phyloP scores from a whole-genome alignment of 1,284 basidiomycete species.

The Rhizoctonia solani region DNA sequence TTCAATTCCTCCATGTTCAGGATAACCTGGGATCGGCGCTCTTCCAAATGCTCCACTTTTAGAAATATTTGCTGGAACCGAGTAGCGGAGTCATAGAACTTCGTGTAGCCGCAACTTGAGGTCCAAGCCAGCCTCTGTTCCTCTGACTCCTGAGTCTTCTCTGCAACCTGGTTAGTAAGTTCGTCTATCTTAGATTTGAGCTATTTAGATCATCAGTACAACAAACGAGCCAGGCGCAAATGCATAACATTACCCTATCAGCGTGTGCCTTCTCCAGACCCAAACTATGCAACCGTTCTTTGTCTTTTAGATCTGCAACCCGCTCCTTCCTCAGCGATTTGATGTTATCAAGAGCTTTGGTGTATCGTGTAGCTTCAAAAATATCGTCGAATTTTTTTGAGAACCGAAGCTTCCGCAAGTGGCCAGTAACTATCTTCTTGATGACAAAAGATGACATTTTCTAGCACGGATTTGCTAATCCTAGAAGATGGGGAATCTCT shows the following conservation, averaged over 20 bases:
- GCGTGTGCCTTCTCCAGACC: conserved; percentile 85
- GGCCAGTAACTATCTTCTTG: conserved; percentile 99
- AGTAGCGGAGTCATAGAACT: conserved; percentile 80
- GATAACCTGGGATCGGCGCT: conserved; percentile 58
- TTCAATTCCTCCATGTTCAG: conserved; percentile 66
- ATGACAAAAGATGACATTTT: conserved; percentile 99
- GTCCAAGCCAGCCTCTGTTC: conserved; percentile 69
- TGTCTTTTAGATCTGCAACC: conserved; percentile 88
- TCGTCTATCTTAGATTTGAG: conserved; percentile 71
- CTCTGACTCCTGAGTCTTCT: conserved; percentile 79
- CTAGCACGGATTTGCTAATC: conserved; percentile 94
- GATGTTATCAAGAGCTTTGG: conserved; percentile 95
- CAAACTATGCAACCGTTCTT: conserved; percentile 81
- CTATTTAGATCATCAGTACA: conserved; percentile 44
- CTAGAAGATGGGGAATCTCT: conserved; percentile 91
- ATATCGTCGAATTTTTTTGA: conserved; percentile 99
- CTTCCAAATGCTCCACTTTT: conserved; percentile 68
- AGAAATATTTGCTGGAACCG: conserved; percentile 85
- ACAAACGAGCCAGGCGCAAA: not conserved
- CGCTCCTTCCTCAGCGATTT: conserved; percentile 90
- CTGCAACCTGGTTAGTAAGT: conserved; percentile 62
- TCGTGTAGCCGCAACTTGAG: conserved; percentile 69
- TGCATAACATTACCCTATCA: conserved; percentile 56
- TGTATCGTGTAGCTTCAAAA: conserved; percentile 98
- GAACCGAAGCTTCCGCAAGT: conserved; percentile 81